phyloP scores from a whole-genome alignment of 2,329 filamentous ascomycete species.

The Pseudogymnoascus sp. region DNA sequence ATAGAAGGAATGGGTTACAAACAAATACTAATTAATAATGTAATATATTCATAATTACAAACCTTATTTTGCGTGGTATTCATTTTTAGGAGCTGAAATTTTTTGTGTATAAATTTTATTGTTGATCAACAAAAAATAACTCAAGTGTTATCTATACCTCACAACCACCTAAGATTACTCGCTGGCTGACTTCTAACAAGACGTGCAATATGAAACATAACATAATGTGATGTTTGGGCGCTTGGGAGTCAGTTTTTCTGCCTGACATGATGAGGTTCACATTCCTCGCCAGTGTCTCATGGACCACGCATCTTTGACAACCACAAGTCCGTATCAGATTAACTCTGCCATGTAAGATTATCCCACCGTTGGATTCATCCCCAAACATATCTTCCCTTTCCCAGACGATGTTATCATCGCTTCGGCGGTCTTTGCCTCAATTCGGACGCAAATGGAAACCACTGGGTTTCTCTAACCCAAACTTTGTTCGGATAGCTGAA shows the following conservation, averaged over 20 bases:
- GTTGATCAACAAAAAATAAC: too few relatives aligned
- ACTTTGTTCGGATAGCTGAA: not conserved
- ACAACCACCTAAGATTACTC: too few relatives aligned
- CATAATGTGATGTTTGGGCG: not conserved
- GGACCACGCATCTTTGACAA: not conserved
- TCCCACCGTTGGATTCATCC: not conserved
- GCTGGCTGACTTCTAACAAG: too few relatives aligned
- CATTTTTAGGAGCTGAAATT: too few relatives aligned
- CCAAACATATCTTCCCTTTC: too few relatives aligned
- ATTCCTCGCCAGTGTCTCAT: not conserved
- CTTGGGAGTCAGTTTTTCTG: not conserved
- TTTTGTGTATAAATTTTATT: too few relatives aligned
- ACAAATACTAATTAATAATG: conserved; percentile 4
- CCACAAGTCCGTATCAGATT: not conserved
- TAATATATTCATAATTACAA: not conserved
- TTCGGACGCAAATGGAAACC: not conserved
- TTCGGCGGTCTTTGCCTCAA: not conserved
- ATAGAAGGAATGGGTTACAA: not conserved
- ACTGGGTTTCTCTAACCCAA: conserved; percentile 1
- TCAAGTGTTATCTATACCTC: too few relatives aligned
- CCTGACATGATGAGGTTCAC: not conserved
- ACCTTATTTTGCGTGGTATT: not conserved
- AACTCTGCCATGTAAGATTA: not conserved
- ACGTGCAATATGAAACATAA: not conserved
- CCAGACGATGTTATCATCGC: not conserved